Evolutionary conservation across 371 early-diverging fungal genomes (phyloP).

Genomic region (Dinochytrium kinnereticum): DNA sequence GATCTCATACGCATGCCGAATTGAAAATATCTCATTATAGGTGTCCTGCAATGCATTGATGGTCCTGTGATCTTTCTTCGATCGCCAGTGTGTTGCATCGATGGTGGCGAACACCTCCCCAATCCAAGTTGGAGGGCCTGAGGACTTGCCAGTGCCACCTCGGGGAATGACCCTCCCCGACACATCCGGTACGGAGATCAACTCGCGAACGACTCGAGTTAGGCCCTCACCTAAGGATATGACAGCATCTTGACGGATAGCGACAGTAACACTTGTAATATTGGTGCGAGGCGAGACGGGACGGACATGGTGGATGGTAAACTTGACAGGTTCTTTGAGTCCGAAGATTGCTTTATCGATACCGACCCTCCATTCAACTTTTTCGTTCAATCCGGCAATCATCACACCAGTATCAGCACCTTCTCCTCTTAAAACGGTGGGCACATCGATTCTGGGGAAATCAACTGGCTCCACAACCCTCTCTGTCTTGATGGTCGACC

Average conservation of each 20-base stretch:
- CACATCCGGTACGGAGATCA: slow-evolving; percentile 16
- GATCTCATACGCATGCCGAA: slow-evolving; percentile 34
- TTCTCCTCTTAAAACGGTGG: slow-evolving; percentile 15
- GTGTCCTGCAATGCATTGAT: slow-evolving; percentile 11
- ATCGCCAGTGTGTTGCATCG: not conserved
- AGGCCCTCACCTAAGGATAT: slow-evolving; percentile 17
- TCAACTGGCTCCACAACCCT: slow-evolving; percentile 16
- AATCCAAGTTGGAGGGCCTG: not conserved
- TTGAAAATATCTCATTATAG: slow-evolving; percentile 11
- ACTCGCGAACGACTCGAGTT: slow-evolving; percentile 12
- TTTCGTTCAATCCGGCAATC: slow-evolving; percentile 19
- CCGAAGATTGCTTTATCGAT: slow-evolving; percentile 20
- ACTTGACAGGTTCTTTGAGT: slow-evolving; percentile 24
- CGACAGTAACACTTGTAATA: slow-evolving; percentile 13
- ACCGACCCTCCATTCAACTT: slow-evolving; percentile 26
- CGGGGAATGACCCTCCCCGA: not conserved
- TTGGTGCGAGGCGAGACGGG: not conserved
- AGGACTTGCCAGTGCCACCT: not conserved
- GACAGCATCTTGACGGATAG: slow-evolving; percentile 30
- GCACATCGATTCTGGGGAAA: slow-evolving; percentile 33
- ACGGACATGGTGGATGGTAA: slow-evolving; percentile 29
- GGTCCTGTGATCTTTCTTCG: not conserved
- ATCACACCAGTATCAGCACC: slow-evolving; percentile 21
- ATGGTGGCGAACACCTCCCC: slow-evolving; percentile 1
- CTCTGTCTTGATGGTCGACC: slow-evolving; percentile 5